These are phyloP conservation scores for Phialocephala sp. DNA, from an alignment of 2,329 filamentous ascomycete genomes.

Conservation along the genomic window DNA sequence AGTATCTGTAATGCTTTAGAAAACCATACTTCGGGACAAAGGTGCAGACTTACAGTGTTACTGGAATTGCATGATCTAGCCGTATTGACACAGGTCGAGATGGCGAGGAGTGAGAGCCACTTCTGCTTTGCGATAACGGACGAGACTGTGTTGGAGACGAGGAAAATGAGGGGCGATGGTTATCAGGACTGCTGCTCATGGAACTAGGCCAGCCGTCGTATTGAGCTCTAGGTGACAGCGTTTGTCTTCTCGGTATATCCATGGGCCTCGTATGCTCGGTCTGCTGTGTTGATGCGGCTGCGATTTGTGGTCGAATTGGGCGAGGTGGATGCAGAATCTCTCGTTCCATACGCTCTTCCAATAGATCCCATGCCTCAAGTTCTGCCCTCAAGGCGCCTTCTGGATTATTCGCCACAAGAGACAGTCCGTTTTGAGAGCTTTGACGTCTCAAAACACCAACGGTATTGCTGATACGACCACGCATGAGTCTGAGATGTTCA, in stretches of 20 bases:
- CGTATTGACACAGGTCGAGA: constrained; percentile 24
- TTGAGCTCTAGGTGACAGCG: constrained; percentile 18
- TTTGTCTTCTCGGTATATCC: constrained; percentile 18
- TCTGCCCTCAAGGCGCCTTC: constrained; percentile 29
- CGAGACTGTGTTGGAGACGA: constrained; percentile 21
- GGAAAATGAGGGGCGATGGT: constrained; percentile 18
- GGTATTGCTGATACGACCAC: constrained; percentile 28
- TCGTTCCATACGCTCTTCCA: constrained; percentile 34
- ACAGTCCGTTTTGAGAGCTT: background rate
- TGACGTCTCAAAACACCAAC: constrained; percentile 27
- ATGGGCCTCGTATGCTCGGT: constrained; percentile 20
- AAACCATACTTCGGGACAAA: background rate
- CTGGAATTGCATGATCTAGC: constrained; percentile 22
- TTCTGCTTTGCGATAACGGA: constrained; percentile 20
- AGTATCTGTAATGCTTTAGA: constrained; percentile 19
- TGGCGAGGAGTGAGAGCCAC: constrained; percentile 24
- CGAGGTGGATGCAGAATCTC: constrained; percentile 32
- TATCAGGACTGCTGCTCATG: constrained; percentile 20
- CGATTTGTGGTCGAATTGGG: background rate
- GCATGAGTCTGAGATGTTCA: constrained; percentile 28
- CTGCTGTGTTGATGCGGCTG: background rate
- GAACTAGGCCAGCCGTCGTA: constrained; percentile 24
- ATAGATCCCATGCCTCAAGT: constrained; percentile 33
- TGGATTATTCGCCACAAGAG: constrained; percentile 17
- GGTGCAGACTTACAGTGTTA: constrained; percentile 24